These are phyloP conservation scores for Russula olivacea DNA, from an alignment of 768 basidiomycete genomes.

Conservation along the genomic window DNA sequence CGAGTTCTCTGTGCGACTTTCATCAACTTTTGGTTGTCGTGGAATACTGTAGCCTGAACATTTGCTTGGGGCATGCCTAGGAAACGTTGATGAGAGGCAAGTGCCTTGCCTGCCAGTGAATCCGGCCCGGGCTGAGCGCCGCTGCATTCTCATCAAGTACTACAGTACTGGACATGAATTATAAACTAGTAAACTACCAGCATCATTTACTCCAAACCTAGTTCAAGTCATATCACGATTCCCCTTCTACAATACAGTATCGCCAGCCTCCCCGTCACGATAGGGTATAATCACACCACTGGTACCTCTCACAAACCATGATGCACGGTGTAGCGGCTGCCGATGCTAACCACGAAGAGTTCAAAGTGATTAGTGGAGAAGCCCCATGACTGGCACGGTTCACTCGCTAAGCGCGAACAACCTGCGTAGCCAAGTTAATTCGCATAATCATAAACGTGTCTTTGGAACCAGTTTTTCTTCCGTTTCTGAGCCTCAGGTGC, in stretches of 20 bases:
- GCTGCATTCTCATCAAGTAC: no score
- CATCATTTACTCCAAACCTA: no score
- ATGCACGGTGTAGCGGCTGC: neutral
- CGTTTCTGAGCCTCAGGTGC: no score
- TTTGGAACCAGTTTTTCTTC: neutral
- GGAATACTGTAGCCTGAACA: no score
- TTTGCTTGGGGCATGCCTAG: no score
- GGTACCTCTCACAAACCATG: neutral
- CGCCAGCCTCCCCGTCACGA: neutral
- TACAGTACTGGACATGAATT: no score
- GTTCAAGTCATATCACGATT: neutral
- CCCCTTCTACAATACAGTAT: neutral
- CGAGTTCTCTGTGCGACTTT: neutral
- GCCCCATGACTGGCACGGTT: neutral
- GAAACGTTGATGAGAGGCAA: neutral
- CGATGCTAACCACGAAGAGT: neutral
- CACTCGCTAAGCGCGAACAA: no score
- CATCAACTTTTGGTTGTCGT: neutral
- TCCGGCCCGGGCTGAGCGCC: no score
- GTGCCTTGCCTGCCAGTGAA: no score
- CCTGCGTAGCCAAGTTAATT: neutral
- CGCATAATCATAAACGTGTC: neutral
- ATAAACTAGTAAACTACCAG: neutral
- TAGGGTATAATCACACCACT: neutral
- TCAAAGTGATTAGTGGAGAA: neutral